Base-by-base conservation (phyloP, 129 eudicot species). In the Lonicera japonica region DNA sequence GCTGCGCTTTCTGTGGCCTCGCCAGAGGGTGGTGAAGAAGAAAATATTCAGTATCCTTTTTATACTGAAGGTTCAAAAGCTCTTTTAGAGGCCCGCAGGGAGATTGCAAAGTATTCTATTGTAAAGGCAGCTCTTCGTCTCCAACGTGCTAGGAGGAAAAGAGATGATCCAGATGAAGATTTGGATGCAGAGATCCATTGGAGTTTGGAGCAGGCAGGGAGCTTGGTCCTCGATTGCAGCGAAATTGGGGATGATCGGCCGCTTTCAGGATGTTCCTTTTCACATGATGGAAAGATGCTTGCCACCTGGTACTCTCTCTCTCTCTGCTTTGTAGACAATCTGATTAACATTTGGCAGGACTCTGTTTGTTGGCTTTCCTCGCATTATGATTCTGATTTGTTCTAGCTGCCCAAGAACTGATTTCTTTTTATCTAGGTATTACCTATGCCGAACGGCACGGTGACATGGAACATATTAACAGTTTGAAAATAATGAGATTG, bases 81-180 rank as follows among this genome's bases (percentile, higher is more conserved):
- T 3, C 83, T 92, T 61, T 70, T 84, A 21, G 84, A 87, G 57
- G 87, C 95, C 1, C 82, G 98, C 4, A 54, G 68, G 34, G 86
- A 66, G 39, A 92, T 92, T 62, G 89, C 89, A 0, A 87, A 76
- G 67, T 80, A 75, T 64, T 92, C 96, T 15, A 57, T 92, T 39
- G 78, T 62, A 65, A 87, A 74, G 74, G 81, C 95, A 14, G 85
- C 88, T 5, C 38, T 66, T 66, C 83, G 98, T 34, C 75, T 92
- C 23, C 82, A 66, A 17, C 85, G 86, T 38, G 98, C 95, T 2
- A 87, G 72, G 79, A 87, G 96, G 53, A 92, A 70, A 71, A 80
- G 85, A 68, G 88, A 87, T 46, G 96, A 92, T 66, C 98, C 98
- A 6, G 98, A 92, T 80, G 96, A 92, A 65, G 96, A 92, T 85